Percentiles rank a stretch among this genome's conserved stretches.
Conservation (phyloP, 1,139 yeast species). For the Kodamaea sp. region DNA sequence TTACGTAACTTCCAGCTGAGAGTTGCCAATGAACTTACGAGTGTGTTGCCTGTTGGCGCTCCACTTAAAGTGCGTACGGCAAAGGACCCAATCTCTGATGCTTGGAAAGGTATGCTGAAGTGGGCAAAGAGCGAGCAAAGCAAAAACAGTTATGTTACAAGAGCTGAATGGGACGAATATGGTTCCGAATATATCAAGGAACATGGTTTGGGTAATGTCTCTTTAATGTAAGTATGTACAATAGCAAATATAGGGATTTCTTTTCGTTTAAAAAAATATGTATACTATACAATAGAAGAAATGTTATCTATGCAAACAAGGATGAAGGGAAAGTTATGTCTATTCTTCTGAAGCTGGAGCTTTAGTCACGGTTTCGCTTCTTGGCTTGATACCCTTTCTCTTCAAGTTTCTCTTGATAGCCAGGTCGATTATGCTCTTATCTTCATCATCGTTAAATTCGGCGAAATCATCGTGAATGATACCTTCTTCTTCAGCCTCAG, state of each 20-base stretch:
- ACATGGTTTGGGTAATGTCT: slow-evolving; percentile 74
- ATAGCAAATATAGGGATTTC: slow-evolving; percentile 6
- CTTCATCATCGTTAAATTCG: slow-evolving; percentile 74
- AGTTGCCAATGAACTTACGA: slow-evolving; percentile 62
- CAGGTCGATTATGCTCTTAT: slow-evolving; percentile 70
- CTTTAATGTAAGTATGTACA: slow-evolving; percentile 25
- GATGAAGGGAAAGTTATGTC: neutral
- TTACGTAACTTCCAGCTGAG: slow-evolving; percentile 70
- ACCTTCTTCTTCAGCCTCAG: slow-evolving; percentile 79
- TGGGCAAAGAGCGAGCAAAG: slow-evolving; percentile 62
- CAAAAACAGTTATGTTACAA: slow-evolving; percentile 54
- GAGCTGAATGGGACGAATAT: slow-evolving; percentile 78
- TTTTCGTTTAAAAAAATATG: slow-evolving; percentile 1
- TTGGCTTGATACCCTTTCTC: slow-evolving; percentile 82
- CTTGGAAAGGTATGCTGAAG: slow-evolving; percentile 94
- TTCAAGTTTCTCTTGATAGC: slow-evolving; percentile 71
- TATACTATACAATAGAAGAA: slow-evolving; percentile 3
- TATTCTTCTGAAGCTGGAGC: neutral
- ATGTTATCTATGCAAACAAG: slow-evolving; percentile 2
- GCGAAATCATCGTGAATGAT: slow-evolving; percentile 87
- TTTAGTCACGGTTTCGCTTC: slow-evolving; percentile 16
- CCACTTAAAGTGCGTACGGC: slow-evolving; percentile 66
- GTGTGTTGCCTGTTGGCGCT: slow-evolving; percentile 70
- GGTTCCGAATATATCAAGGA: slow-evolving; percentile 91
- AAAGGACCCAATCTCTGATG: slow-evolving; percentile 66